Evolutionary conservation across 2,329 filamentous ascomycete species (phyloP).

Genomic region (Bipolaris zeicola): DNA sequence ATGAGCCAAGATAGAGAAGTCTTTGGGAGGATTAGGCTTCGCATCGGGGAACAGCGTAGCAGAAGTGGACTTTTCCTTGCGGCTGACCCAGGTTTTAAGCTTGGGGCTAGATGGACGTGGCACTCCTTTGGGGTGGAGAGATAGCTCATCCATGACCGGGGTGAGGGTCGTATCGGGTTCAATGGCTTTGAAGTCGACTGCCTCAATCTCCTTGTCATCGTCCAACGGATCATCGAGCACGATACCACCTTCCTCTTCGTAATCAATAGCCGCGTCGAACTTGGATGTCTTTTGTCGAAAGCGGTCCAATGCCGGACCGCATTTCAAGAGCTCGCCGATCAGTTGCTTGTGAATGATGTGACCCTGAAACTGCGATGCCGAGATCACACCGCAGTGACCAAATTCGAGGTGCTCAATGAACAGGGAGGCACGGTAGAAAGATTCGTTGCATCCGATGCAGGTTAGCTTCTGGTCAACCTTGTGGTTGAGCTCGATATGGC

Average conservation of each 20-base stretch:
- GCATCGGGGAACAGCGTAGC: slow-evolving; percentile 46
- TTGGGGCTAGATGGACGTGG: slow-evolving; percentile 8
- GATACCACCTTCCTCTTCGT: slow-evolving; percentile 38
- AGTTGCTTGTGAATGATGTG: slow-evolving; percentile 59
- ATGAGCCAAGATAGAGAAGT: slow-evolving; percentile 38
- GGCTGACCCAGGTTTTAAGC: slow-evolving; percentile 30
- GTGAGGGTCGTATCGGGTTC: slow-evolving; percentile 22
- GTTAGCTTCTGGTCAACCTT: slow-evolving; percentile 55
- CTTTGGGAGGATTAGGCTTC: slow-evolving; percentile 34
- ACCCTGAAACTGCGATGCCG: slow-evolving; percentile 51
- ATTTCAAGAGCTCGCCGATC: slow-evolving; percentile 43
- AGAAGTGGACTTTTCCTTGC: slow-evolving; percentile 28
- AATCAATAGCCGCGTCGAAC: slow-evolving; percentile 33
- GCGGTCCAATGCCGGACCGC: slow-evolving; percentile 20
- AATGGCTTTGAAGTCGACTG: slow-evolving; percentile 32
- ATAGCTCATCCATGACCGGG: slow-evolving; percentile 17
- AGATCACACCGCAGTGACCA: slow-evolving; percentile 56
- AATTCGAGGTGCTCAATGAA: slow-evolving; percentile 62
- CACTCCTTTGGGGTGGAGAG: slow-evolving; percentile 16
- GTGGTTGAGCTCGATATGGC: slow-evolving; percentile 59
- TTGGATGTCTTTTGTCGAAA: slow-evolving; percentile 41
- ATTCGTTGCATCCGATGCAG: slow-evolving; percentile 59
- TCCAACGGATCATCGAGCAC: slow-evolving; percentile 23
- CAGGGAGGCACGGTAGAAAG: slow-evolving; percentile 56
- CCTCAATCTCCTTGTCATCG: slow-evolving; percentile 24